Evolutionary conservation across 1,139 yeast species (phyloP), one percentile per base, ranked within the genome.

Genomic region (Arxiozyma heterogenica): DNA sequence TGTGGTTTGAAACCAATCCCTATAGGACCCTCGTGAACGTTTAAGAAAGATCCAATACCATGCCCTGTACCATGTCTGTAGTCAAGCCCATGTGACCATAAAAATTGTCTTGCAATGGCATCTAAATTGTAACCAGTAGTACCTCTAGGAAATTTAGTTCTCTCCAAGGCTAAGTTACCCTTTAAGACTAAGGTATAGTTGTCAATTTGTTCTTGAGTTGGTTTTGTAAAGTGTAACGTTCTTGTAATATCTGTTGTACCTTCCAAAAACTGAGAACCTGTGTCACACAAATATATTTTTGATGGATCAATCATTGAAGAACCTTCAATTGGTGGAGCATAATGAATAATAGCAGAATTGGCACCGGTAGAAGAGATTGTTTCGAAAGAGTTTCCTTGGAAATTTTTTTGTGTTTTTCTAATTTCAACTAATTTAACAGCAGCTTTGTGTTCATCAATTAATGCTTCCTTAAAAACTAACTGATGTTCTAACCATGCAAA

Each of bases 181-280:
- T 93, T 91, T 62, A 94, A 79, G 1, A 94, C 99, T 50, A 86
- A 73, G 0, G 99, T 93, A 71, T 89, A 93, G 57, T 89, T 86
- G 54, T 76, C 76, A 45, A 76, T 76, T 68, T 93, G 90, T 54
- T 84, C 89, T 5, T 70, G 68, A 0, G 81, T 70, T 30, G 98
- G 97, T 7, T 69, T 70, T 3, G 83, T 82, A 66, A 87, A 85
- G 69, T 93, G 98, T 47, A 88, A 67, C 0, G 98, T 93, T 70
- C 99, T 82, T 3, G 99, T 93, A 18, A 93, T 87, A 70, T 93
- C 98, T 0, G 98, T 93, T 1, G 98, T 93, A 41, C 98, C 99
- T 59, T 91, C 97, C 51, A 84, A 73, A 66, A 86, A 94, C 67
- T 94, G 99, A 2, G 95, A 85, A 7, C 99, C 98, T 3, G 96